Percentiles rank a stretch among this genome's conserved stretches.
These are phyloP conservation scores for Curvularia sp. DNA, from an alignment of 2,329 filamentous ascomycete genomes.

Conservation along the genomic window DNA sequence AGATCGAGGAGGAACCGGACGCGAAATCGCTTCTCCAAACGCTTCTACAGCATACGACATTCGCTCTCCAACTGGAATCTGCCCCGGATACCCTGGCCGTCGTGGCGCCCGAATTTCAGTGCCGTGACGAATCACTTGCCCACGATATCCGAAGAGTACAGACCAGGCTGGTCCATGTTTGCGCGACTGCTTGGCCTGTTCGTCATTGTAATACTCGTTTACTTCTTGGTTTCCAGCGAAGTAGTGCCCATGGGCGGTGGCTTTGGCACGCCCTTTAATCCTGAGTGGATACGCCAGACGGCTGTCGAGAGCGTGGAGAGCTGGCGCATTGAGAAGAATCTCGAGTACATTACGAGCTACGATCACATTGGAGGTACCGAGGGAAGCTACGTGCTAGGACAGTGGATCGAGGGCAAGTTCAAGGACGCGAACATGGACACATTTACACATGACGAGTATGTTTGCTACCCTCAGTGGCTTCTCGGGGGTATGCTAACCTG, in stretches of 20 bases:
- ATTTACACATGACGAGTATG: conserved; percentile 72
- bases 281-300: conserved; percentile 79
- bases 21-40: conserved; percentile 61
- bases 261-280: conserved; percentile 74
- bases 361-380: conserved; percentile 94
- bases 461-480: conserved; percentile 2
- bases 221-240: conserved; percentile 85
- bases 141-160: conserved; percentile 57
- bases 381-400: conserved; percentile 84
- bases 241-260: conserved; percentile 72
- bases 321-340: conserved; percentile 67
- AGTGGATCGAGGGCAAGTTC: conserved; percentile 84
- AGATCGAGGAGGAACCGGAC: conserved; percentile 37
- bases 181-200: conserved; percentile 77
- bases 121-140: conserved; percentile 50
- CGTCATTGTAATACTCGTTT: conserved; percentile 78
- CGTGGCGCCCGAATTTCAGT: conserved; percentile 30
- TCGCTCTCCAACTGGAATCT: conserved; percentile 65
- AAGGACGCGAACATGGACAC: conserved; percentile 74
- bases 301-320: conserved; percentile 77
- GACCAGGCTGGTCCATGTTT: conserved; percentile 69
- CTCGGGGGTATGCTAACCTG: conserved; percentile 23
- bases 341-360: conserved; percentile 80
- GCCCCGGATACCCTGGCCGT: conserved; percentile 50
- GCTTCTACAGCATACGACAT: conserved; percentile 62